Conservation (phyloP, 192 early-diverging fungal species). For the Funneliformis geosporum region DNA sequence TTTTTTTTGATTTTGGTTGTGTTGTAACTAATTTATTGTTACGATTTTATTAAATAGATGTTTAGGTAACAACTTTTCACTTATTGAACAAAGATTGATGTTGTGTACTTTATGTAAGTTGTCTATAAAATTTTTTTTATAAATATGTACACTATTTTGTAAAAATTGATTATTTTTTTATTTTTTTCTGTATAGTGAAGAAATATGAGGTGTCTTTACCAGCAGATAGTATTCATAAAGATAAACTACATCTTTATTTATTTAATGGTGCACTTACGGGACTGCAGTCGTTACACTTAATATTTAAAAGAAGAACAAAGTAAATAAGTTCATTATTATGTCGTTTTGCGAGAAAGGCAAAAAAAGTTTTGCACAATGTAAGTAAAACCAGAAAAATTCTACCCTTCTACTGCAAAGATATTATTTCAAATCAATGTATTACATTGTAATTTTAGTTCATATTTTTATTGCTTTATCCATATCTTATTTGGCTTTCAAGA, state of each 20-base stretch:
- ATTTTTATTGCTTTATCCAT: too few relatives aligned
- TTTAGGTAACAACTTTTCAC: background rate
- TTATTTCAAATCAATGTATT: too few relatives aligned
- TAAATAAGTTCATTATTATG: too few relatives aligned
- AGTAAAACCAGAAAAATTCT: too few relatives aligned
- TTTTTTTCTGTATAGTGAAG: background rate
- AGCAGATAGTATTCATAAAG: background rate
- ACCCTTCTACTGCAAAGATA: too few relatives aligned
- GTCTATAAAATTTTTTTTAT: background rate
- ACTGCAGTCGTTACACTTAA: background rate
- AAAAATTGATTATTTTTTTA: background rate
- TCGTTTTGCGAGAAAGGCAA: too few relatives aligned
- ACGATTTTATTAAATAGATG: background rate
- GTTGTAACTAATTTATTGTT: background rate
- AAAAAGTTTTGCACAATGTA: too few relatives aligned
- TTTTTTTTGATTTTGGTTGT: background rate
- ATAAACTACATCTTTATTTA: background rate
- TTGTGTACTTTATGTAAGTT: background rate
- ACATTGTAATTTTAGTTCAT: too few relatives aligned
- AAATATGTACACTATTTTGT: background rate
- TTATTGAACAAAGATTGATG: background rate
- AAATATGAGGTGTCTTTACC: background rate
- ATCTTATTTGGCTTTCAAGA: too few relatives aligned
- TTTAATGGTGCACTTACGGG: background rate
- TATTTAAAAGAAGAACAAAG: background rate